These are phyloP conservation scores for Pulveroboletus ravenelii DNA, from an alignment of 768 basidiomycete genomes.

Conservation along the genomic window DNA sequence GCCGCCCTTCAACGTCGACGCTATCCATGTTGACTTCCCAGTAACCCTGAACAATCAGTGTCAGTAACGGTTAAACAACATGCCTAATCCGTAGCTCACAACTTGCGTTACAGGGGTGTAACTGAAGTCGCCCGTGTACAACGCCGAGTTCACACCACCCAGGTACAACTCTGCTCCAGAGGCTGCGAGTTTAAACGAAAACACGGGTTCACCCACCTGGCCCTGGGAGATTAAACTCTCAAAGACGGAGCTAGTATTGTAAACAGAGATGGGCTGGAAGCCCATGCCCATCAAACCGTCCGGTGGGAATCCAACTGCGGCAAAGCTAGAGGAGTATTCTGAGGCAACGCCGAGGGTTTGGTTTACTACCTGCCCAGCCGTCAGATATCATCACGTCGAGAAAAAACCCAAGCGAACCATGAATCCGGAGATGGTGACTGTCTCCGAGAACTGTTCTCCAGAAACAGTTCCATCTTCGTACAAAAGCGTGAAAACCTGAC, in stretches of 20 bases:
- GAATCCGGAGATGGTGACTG: conserved; percentile 8
- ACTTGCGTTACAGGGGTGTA: conserved; percentile 16
- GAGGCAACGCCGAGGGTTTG: conserved; percentile 17
- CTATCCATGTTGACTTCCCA: conserved; percentile 18
- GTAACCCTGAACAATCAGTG: conserved; percentile 5
- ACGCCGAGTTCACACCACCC: conserved; percentile 43
- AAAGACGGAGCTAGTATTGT: conserved; percentile 33
- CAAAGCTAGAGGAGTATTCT: conserved; percentile 4
- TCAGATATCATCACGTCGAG: not conserved
- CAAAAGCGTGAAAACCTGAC: not conserved
- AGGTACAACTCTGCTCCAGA: conserved; percentile 44
- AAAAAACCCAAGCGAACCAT: not conserved
- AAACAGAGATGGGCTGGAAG: conserved; percentile 36
- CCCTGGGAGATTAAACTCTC: conserved; percentile 38
- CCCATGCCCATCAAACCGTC: conserved; percentile 39
- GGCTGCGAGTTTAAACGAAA: conserved; percentile 45
- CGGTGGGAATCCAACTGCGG: conserved; percentile 1
- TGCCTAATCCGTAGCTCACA: not conserved
- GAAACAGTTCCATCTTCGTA: conserved; percentile 2
- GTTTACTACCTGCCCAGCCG: not conserved
- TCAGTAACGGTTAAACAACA: not conserved
- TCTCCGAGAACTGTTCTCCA: conserved; percentile 10
- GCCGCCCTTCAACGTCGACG: not conserved
- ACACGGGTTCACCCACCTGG: conserved; percentile 29
- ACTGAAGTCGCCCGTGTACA: conserved; percentile 44